Conservation (phyloP, 768 basidiomycete species). For the Epithele typhae region DNA sequence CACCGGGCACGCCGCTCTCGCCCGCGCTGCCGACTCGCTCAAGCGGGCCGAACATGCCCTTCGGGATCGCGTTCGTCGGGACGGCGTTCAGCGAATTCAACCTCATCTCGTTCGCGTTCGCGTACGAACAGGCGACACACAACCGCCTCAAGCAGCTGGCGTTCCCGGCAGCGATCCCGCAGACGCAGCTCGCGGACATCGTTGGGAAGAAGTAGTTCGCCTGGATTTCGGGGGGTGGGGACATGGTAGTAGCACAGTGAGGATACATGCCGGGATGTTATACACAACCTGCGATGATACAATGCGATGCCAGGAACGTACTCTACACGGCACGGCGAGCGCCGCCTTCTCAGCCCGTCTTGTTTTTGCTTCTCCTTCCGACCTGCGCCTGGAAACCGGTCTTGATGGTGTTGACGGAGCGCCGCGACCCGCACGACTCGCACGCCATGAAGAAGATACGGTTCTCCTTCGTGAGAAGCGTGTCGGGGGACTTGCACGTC, state of each 20-base stretch:
- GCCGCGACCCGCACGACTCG: slow-evolving; percentile 84
- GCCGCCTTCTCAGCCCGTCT: slow-evolving; percentile 48
- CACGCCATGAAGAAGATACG: slow-evolving; percentile 98
- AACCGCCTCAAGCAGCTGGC: slow-evolving; percentile 26
- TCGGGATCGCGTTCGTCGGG: slow-evolving; percentile 59
- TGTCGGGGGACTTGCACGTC: slow-evolving; percentile 98
- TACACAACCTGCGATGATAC: slow-evolving; percentile 9
- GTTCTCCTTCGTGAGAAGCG: slow-evolving; percentile 94
- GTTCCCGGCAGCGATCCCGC: slow-evolving; percentile 28
- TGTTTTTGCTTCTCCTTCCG: slow-evolving; percentile 82
- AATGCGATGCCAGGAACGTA: slow-evolving; percentile 36
- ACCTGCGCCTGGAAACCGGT: slow-evolving; percentile 98
- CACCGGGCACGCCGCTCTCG: slow-evolving; percentile 40
- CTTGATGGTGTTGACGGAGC: slow-evolving; percentile 96
- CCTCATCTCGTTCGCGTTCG: slow-evolving; percentile 55
- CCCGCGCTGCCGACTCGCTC: slow-evolving; percentile 17
- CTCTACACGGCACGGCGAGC: slow-evolving; percentile 30
- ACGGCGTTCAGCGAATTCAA: slow-evolving; percentile 58
- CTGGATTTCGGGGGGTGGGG: too few relatives aligned
- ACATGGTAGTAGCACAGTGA: too few relatives aligned
- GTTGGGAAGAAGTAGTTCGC: slow-evolving; percentile 4
- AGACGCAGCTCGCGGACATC: slow-evolving; percentile 28
- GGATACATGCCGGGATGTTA: too few relatives aligned
- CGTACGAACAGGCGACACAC: slow-evolving; percentile 47
- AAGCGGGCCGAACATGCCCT: slow-evolving; percentile 18